Base-by-base conservation (phyloP, 331 rosid species). In the Rhamnella rubrinervis region DNA sequence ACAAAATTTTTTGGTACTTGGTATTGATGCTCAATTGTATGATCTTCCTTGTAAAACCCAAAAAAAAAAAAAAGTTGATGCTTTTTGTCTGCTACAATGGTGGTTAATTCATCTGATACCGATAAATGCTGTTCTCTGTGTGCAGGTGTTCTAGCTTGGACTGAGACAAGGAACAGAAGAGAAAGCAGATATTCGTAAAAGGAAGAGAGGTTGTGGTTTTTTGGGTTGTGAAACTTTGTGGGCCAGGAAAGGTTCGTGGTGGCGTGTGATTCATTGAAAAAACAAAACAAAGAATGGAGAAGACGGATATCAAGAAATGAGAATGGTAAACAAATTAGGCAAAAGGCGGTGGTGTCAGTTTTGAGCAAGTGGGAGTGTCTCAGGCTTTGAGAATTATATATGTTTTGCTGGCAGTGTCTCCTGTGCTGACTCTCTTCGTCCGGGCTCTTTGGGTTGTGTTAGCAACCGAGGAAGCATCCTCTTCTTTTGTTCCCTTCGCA, bases 331-430 rank as follows among this genome's bases (percentile, higher is more conserved):
- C 71, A 81, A 83, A 66, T 39, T 31, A 55, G 55, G 51, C 23
- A 66, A 37, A 26, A 81, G 89, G 85, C 78, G 86, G 93, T 86
- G 82, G 92, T 85, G 96, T 86, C 96, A 80, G 93, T 73, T 70
- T 75, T 44, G 76, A 80, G 86, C 83, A 82, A 90, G 87, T 88
- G 91, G 96, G 86, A 28, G 52, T 66, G 65, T 89, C 85, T 88
- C 81, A 69, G 77, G 84, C 77, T 81, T 76, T 75, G 81, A 83
- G 84, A 83, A 58, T 76, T 75, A 61, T 82, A 70, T 77, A 71
- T 25, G 70, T 77, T 80, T 26, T 80, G 66, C 59, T 67, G 60
- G 77, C 46, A 59, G 67, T 87, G 92, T 84, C 91, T 80, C 82
- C 82, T 81, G 66, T 78, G 81, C 79, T 87, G 83, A 71, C 85